Evolutionary conservation across 352 stramenopile genomes (phyloP), one percentile per base, ranked within the genome.

Genomic region (Phytophthora agathidicida): DNA sequence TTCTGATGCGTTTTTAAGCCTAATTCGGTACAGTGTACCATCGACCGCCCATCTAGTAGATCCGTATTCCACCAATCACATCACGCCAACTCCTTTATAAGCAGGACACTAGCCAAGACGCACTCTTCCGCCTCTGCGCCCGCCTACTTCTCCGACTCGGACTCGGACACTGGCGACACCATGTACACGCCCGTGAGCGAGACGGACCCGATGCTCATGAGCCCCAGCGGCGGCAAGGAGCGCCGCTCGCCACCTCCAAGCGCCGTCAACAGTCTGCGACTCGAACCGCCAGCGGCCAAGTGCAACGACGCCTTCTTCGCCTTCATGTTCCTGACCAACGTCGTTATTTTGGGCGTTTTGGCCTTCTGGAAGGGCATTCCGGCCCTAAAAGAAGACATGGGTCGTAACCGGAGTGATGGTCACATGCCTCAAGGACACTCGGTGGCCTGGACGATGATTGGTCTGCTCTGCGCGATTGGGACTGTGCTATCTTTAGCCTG

Each of bases 231-330:
- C 27, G 73, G 70, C 60, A 74, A 79, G 10, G 64, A 64, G 39
- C 77, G 19, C 1, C 61, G 31, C 9, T 65, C 60, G 3, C 44
- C 49, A 20, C 46, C 54, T 6, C 33, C 33, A 0, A 19, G 26
- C 23, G 53, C 80, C 13, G 79, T 91, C 48, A 78, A 77, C 49
- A 89, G 69, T 28, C 83, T 91, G 69, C 82, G 82, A 4, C 69
- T 88, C 3, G 80, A 92, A 32, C 14, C 69, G 11, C 72, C 82
- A 0, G 54, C 80, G n/a, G 55, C 71, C 19, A 77, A 71, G 42
- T 95, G 86, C 71, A 89, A 93, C 67, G 86, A 95, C 64, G 46
- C 52, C 13, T 57, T 88, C 46, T 93, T 93, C 55, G 86, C 83
- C 14, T 41, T 80, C 13, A 47, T 95, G 11, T 95, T 95, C 52